These are phyloP conservation scores for Saccharomyces jurei DNA, from an alignment of 805 yeast species.

Conservation along the genomic window DNA sequence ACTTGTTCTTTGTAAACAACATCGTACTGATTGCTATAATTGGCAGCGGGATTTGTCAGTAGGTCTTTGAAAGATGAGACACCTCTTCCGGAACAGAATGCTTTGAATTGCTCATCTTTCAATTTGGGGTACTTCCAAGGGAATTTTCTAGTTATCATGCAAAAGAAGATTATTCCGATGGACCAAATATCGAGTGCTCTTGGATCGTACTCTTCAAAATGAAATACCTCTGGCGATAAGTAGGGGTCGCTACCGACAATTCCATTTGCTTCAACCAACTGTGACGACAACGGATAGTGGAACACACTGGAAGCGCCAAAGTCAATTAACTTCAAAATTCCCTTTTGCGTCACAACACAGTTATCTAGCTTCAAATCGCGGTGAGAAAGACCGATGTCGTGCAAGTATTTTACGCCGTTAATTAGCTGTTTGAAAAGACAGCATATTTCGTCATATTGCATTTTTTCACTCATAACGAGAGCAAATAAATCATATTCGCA, in stretches of 20 bases:
- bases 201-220: conserved; percentile 72
- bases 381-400: conserved; percentile 76
- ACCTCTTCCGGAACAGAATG: conserved; percentile 63
- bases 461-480: conserved; percentile 86
- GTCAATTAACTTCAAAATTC: conserved; percentile 81
- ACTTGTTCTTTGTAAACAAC: conserved; percentile 6
- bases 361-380: conserved; percentile 84
- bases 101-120: conserved; percentile 68
- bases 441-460: conserved; percentile 69
- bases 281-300: conserved; percentile 70
- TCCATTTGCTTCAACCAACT: conserved; percentile 64
- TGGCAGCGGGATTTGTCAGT: conserved; percentile 33
- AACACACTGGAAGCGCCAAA: conserved; percentile 88
- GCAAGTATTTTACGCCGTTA: conserved; percentile 71
- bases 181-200: conserved; percentile 91
- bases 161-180: conserved; percentile 75
- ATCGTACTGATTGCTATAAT: conserved; percentile 34
- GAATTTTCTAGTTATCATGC: conserved; percentile 81
- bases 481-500: conserved; percentile 90
- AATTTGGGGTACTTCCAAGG: conserved; percentile 87
- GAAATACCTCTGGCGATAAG: conserved; percentile 81
- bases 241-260: conserved; percentile 82
- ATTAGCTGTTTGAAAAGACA: conserved; percentile 55
- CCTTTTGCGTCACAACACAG: conserved; percentile 73
- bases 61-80: conserved; percentile 55